Base-by-base conservation (phyloP, 805 yeast genomes). In the Cyberlindnera japonica region DNA sequence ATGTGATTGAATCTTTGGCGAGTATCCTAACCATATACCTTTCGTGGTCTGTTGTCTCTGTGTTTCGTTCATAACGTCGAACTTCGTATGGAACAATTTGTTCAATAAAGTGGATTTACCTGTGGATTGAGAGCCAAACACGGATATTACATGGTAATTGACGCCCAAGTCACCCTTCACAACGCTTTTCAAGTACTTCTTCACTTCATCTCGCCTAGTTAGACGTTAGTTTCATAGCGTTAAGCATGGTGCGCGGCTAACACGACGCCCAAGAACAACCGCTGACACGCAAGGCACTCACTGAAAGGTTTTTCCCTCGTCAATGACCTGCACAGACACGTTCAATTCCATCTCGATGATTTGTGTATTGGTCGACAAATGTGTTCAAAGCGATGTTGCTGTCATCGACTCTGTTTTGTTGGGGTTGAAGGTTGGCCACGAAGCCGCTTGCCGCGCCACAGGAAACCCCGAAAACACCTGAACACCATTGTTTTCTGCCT, bases 61-160 rank as follows among this genome's bases (percentile, higher is more conserved):
- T 13, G 72, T 62, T 47, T 88, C 96, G 63, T 87, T 85, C 99
- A 93, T 93, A 17, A 91, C 95, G 53, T 86, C 96, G 58, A 93
- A 93, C 31, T 73, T 64, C 9, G 98, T 93, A 48, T 83, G 83
- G 66, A 93, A 93, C 42, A 93, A 64, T 32, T 79, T 77, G 64
- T 93, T 93, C 54, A 93, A 71, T 43, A 93, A 71, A 1, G 99
- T 93, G 2, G 96, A 88, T 63, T 93, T 93, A 39, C 99, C 99
- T 5, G 97, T 89, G 3, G 95, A 83, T 59, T 93, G 99, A 1
- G 96, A 88, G 5, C 99, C 99, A 69, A 93, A 93, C 27, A 93
- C 99, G 0, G 98, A 82, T 4, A 93, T 86, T 15, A 93, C 79
- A 61, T 93, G 96, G 66, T 91, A 90, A 51, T 82, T 71, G 41